Percentiles rank a stretch among this genome's conserved stretches.
Conservation (phyloP, 768 basidiomycete species). For the Tylopilus cervinicoccineus region DNA sequence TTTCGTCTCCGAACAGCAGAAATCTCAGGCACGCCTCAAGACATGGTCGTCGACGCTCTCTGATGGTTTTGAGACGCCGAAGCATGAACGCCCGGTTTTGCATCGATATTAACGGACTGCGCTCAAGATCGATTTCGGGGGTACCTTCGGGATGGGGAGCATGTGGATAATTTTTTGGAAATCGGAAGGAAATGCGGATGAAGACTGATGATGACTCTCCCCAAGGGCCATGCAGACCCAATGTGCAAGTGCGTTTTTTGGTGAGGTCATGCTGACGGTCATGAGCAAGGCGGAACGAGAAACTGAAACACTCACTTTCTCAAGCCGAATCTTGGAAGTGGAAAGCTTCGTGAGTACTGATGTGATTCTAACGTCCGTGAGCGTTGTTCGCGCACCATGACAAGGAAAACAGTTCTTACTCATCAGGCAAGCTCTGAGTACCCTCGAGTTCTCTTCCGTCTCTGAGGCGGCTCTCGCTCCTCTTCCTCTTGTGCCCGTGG, state of each 20-base stretch:
- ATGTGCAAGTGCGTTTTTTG: conserved; percentile 75
- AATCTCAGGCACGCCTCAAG: conserved; percentile 82
- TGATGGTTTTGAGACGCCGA: conserved; percentile 66
- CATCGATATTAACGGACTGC: conserved; percentile 73
- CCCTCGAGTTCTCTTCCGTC: conserved; percentile 33
- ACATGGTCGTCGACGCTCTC: conserved; percentile 74
- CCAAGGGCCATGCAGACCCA: conserved; percentile 89
- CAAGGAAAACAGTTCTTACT: conserved; percentile 41
- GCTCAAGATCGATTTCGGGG: conserved; percentile 78
- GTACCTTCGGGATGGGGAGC: conserved; percentile 57
- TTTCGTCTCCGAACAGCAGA: conserved; percentile 66
- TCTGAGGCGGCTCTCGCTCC: conserved; percentile 44
- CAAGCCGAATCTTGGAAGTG: conserved; percentile 73
- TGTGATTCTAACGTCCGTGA: conserved; percentile 51
- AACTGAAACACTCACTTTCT: conserved; percentile 54
- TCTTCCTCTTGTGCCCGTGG: conserved; percentile 30
- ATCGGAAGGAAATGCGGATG: conserved; percentile 84
- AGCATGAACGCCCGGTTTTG: conserved; percentile 77
- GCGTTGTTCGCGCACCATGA: background rate
- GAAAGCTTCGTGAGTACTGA: conserved; percentile 64
- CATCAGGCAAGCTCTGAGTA: conserved; percentile 63
- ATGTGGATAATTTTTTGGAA: conserved; percentile 79
- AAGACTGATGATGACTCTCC: conserved; percentile 82
- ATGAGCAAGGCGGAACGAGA: conserved; percentile 6
- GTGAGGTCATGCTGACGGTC: conserved; percentile 54